Evolutionary conservation across 495 filamentous ascomycete genomes (phyloP).

Genomic region (Xylaria telfairii): DNA sequence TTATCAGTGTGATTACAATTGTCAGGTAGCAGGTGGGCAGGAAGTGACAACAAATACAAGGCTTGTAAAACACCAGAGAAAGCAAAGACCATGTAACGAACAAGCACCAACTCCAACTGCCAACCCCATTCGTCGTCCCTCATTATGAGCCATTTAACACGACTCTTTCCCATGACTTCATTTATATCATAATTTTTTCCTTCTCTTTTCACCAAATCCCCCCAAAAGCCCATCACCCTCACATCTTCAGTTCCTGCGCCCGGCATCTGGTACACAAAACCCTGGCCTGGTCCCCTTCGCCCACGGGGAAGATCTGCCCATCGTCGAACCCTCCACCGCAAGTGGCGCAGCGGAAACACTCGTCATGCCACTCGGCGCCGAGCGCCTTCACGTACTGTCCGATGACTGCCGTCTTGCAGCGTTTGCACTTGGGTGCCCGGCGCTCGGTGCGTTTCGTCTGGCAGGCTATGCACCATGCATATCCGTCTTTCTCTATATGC

Average conservation of each 20-base stretch:
- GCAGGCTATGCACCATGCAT: slow-evolving; percentile 95
- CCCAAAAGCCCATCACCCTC: slow-evolving; percentile 10
- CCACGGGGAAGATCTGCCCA: slow-evolving; percentile 61
- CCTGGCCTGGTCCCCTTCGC: slow-evolving; percentile 47
- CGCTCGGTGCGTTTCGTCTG: slow-evolving; percentile 84
- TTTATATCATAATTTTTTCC: neutral
- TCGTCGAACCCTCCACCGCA: slow-evolving; percentile 61
- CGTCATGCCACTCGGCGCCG: slow-evolving; percentile 91
- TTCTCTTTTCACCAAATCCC: neutral
- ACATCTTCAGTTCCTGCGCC: slow-evolving; percentile 57
- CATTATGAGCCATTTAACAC: slow-evolving; percentile 5
- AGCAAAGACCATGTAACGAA: neutral
- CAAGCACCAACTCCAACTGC: slow-evolving; percentile 14
- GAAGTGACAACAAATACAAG: neutral
- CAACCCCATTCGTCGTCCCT: neutral
- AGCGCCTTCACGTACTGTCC: slow-evolving; percentile 86
- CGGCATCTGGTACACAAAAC: slow-evolving; percentile 59
- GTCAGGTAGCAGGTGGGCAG: neutral
- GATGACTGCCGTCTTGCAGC: slow-evolving; percentile 82
- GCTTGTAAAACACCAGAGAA: neutral
- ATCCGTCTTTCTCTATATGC: slow-evolving; percentile 98
- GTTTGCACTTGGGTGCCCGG: slow-evolving; percentile 78
- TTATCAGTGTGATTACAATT: neutral
- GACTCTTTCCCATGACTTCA: slow-evolving; percentile 3
- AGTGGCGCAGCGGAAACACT: slow-evolving; percentile 81